A percentile compares a stretch with the other conserved stretches of the same genome.
Conservation (phyloP, 169 alveolate genomes). For the Blepharisma undulans region DNA sequence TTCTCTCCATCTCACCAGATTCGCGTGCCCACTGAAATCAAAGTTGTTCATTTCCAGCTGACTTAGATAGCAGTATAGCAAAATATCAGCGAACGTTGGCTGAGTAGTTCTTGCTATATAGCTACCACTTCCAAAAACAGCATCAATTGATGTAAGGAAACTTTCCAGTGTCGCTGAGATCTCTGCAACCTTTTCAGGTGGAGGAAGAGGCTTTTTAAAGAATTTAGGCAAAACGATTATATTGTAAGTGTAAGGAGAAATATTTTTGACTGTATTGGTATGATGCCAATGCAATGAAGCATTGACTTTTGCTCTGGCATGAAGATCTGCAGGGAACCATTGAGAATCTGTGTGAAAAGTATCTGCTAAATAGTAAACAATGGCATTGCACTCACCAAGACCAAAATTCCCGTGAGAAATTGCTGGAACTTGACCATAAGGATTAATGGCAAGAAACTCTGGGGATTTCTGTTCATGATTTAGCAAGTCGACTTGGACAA, state of each 20-base stretch:
- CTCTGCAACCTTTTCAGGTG: background rate
- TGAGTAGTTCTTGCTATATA: background rate
- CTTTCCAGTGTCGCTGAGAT: background rate
- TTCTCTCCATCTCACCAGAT: background rate
- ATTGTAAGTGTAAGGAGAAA: background rate
- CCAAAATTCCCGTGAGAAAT: slow-evolving; percentile 36
- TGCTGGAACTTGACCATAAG: slow-evolving; percentile 41
- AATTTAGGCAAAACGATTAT: background rate
- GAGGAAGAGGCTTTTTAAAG: background rate
- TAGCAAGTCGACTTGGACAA: slow-evolving; percentile 7
- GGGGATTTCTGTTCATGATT: slow-evolving; percentile 41
- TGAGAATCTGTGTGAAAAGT: background rate
- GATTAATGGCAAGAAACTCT: slow-evolving; percentile 36
- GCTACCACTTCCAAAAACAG: background rate
- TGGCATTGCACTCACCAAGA: slow-evolving; percentile 42
- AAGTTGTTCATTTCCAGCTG: background rate
- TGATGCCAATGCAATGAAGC: slow-evolving; percentile 2
- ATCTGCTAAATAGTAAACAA: slow-evolving; percentile 26
- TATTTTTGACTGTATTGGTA: background rate
- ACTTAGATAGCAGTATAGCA: background rate
- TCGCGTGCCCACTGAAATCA: background rate
- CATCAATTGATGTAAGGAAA: background rate
- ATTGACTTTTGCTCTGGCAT: background rate
- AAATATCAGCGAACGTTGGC: slow-evolving; percentile 7
- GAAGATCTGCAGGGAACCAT: slow-evolving; percentile 20